Percentiles rank a stretch among this genome's conserved stretches.
Conservation (phyloP, 2,329 filamentous ascomycete genomes). For the Mycosphaerella arachidis region DNA sequence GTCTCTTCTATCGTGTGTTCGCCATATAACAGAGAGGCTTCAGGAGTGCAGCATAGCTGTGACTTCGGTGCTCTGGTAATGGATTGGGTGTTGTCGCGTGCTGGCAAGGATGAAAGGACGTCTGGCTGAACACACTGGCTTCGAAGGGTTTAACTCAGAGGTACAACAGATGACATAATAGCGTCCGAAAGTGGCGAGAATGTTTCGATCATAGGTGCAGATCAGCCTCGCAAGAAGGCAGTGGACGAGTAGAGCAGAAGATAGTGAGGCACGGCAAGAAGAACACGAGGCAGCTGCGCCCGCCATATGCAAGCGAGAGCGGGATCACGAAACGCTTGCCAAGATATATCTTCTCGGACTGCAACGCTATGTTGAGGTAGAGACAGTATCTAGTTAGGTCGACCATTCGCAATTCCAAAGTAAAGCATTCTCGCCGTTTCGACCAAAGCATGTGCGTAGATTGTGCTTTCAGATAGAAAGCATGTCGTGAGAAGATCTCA, state of each 20-base stretch:
- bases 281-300: not conserved
- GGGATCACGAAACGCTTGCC: not conserved
- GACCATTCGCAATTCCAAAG: not conserved
- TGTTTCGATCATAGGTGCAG: not conserved
- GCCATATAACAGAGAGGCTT: not conserved
- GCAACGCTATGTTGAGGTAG: conserved; percentile 1
- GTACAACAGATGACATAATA: not conserved
- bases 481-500: not conserved
- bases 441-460: conserved; percentile 3
- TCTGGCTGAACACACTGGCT: not conserved
- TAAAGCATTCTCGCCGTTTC: conserved; percentile 1
- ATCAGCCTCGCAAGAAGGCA: not conserved
- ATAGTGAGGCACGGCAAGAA: not conserved
- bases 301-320: not conserved
- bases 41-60: not conserved
- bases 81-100: not conserved
- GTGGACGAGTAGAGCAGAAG: not conserved
- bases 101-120: not conserved
- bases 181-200: not conserved
- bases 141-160: not conserved
- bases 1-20: not conserved
- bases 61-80: not conserved
- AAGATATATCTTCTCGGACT: not conserved
- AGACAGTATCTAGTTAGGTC: conserved; percentile 4
- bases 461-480: not conserved